phyloP scores from a whole-genome alignment of 352 stramenopile species.

The Phytophthora idaei region DNA sequence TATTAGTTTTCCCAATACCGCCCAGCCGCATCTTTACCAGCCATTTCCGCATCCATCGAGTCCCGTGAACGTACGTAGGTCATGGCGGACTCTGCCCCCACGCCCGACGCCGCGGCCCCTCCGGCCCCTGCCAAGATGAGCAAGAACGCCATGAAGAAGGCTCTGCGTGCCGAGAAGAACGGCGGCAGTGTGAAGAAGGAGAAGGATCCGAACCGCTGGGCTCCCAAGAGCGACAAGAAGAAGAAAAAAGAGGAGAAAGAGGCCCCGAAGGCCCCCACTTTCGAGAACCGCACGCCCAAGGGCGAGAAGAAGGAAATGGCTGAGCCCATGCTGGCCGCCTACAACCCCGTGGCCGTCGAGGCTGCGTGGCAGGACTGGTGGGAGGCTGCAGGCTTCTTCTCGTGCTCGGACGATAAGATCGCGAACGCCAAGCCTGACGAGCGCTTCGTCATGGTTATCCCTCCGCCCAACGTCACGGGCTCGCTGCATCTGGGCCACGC shows the following conservation, averaged over 20 bases:
- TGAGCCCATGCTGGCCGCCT: conserved; percentile 91
- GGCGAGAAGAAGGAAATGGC: conserved; percentile 95
- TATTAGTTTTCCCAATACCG: neutral
- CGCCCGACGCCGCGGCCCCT: conserved; percentile 10
- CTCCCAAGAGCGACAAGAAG: conserved; percentile 88
- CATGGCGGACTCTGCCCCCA: conserved; percentile 25
- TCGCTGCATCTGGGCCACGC: conserved; percentile 98
- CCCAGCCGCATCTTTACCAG: conserved; percentile 18
- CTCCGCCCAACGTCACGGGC: conserved; percentile 85
- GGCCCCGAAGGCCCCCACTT: conserved; percentile 45
- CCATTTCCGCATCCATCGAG: conserved; percentile 25
- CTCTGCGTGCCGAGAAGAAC: conserved; percentile 83
- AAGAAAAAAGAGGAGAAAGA: conserved; percentile 80
- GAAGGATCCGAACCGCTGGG: conserved; percentile 93
- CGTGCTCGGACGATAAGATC: conserved; percentile 89
- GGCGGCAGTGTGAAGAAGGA: conserved; percentile 89
- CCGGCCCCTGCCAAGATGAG: conserved; percentile 80
- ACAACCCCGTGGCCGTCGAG: conserved; percentile 97
- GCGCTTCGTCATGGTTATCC: conserved; percentile 98
- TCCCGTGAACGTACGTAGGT: neutral
- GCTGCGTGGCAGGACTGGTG: conserved; percentile 99
- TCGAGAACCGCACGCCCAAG: conserved; percentile 94
- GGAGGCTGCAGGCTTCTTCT: conserved; percentile 96
- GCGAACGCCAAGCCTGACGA: conserved; percentile 79
- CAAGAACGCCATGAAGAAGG: conserved; percentile 97